phyloP scores from a whole-genome alignment of 768 basidiomycete species.

The Tricholoma hemisulphureum region DNA sequence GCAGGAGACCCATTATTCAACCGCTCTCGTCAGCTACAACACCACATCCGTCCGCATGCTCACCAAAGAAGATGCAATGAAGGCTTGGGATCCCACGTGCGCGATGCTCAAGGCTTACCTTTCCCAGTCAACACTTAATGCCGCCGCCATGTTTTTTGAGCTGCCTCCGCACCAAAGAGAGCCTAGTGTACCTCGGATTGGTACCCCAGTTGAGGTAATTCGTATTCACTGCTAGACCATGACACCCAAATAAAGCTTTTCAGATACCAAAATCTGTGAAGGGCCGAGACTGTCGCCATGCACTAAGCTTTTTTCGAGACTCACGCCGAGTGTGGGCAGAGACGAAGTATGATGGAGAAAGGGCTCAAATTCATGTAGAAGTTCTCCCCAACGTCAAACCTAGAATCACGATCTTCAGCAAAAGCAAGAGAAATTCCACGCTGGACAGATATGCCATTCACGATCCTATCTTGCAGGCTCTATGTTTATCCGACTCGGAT shows the following conservation, averaged over 20 bases:
- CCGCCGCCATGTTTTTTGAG: conserved; percentile 49
- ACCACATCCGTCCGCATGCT: conserved; percentile 54
- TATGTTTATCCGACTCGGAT: conserved; percentile 39
- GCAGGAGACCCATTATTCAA: conserved; percentile 46
- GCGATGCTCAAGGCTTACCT: conserved; percentile 54
- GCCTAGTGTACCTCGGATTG: conserved; percentile 44
- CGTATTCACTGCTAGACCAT: neutral
- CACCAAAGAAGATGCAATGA: conserved; percentile 64
- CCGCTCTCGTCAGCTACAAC: conserved; percentile 56
- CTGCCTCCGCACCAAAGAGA: conserved; percentile 23
- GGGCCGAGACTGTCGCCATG: conserved; percentile 59
- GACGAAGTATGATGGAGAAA: conserved; percentile 92
- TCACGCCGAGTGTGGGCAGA: conserved; percentile 72
- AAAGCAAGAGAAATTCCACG: conserved; percentile 84
- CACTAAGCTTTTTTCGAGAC: conserved; percentile 43
- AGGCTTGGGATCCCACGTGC: conserved; percentile 63
- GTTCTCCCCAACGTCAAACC: conserved; percentile 36
- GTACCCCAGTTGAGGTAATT: conserved; percentile 61
- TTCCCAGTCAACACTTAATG: conserved; percentile 56
- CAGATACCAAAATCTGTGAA: conserved; percentile 85
- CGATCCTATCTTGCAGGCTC: conserved; percentile 54
- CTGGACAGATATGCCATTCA: conserved; percentile 69
- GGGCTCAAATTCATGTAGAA: conserved; percentile 89
- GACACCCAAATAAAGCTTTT: neutral
- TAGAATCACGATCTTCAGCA: conserved; percentile 78